Base-by-base conservation (phyloP, 805 yeast genomes). In the Maudiozyma serrabonitensis region DNA sequence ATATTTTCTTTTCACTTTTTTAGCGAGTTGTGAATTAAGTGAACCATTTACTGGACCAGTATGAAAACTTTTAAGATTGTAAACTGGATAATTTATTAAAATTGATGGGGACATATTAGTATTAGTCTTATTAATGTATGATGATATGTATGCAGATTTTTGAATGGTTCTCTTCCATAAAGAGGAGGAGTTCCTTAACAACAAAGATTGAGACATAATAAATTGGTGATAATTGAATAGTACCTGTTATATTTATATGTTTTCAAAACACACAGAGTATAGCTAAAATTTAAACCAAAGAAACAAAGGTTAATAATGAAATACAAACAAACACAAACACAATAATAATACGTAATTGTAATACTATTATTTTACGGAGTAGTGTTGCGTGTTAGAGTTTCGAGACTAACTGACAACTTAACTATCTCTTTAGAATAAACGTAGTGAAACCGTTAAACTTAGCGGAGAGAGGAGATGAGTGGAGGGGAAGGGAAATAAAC, bases 91-190 rank as follows among this genome's bases (percentile, higher is more conserved):
- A 21, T 28, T 39, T 31, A 40, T 21, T 31, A 23, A 7, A 15
- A 40, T 16, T 40, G 48, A 40, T 12, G 44, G 31, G 11, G 47
- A 45, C 41, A 45, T 45, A 15, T 40, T 39, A 19, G 40, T 37
- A 40, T 19, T 41, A 23, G 21, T 41, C 6, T 15, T 25, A 23
- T 39, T 39, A 23, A 39, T 39, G 42, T 39, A 23, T 39, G 23
- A 16, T 37, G 40, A 39, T 21, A 39, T 13, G 38, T 35, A 35
- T 35, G 38, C 38, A 39, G 26, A 21, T 39, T 19, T 21, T 39
- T 39, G 42, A 21, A 39, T 23, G 21, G 43, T 41, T 41, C 18
- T 41, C 32, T 26, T 41, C 31, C 15, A 41, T 2, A 41, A 25
- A 7, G 32, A 18, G 16, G 37, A 42, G 28, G 45, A 42, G 16